Percentiles rank a stretch among this genome's conserved stretches.
Evolutionary conservation across 306 rosid genomes (phyloP).

Genomic region (Alnus glutinosa): DNA sequence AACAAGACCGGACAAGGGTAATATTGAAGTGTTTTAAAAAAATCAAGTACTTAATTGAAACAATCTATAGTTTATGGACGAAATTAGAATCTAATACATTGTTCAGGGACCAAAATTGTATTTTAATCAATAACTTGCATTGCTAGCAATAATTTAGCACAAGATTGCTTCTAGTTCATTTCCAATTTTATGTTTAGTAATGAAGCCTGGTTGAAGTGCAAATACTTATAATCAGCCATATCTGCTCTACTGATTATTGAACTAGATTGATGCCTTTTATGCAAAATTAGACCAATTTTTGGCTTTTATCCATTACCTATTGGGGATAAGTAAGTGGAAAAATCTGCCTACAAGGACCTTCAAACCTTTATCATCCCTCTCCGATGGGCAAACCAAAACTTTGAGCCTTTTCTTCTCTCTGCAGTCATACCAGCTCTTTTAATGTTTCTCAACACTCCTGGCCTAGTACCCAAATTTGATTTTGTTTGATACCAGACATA

Average conservation of each 20-base stretch:
- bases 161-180: background rate
- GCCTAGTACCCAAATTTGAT: background rate
- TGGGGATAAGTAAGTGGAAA: background rate
- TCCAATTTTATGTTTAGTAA: background rate
- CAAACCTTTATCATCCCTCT: background rate
- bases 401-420: background rate
- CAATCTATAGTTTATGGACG: background rate
- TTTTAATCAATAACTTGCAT: background rate
- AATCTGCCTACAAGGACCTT: background rate
- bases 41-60: background rate
- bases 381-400: background rate
- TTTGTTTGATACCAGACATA: background rate
- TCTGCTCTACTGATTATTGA: background rate
- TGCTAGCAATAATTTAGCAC: background rate
- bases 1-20: too few species aligned
- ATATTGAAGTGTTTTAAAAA: background rate
- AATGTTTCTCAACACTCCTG: background rate
- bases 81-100: background rate
- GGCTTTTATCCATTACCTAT: background rate
- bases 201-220: background rate
- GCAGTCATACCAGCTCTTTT: background rate
- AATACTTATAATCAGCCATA: background rate
- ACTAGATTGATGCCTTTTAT: background rate
- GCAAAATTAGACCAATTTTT: background rate
- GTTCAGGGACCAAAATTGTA: background rate